A percentile compares a stretch with the other conserved stretches of the same genome.
These are phyloP conservation scores for Termitomyces sp. DNA, from an alignment of 768 basidiomycete genomes.

Conservation along the genomic window DNA sequence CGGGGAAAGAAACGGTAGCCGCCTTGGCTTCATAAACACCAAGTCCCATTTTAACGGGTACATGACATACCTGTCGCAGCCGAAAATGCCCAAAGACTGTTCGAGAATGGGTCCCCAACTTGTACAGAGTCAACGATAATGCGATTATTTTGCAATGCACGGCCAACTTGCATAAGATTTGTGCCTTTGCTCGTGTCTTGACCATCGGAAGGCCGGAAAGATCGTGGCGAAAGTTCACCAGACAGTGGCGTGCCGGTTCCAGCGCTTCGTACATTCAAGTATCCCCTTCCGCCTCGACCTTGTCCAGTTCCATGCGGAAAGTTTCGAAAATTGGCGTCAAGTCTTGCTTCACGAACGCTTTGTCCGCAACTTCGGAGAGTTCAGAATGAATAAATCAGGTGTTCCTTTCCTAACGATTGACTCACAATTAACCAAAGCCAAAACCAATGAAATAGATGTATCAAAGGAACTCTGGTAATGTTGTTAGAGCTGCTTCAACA, in stretches of 20 bases:
- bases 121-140: not conserved
- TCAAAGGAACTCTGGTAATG: not conserved
- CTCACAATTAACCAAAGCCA: not conserved
- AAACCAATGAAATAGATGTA: not conserved
- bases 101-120: not conserved
- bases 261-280: not conserved
- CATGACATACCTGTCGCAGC: not conserved
- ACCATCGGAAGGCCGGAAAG: not conserved
- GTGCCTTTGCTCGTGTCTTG: too few relatives aligned
- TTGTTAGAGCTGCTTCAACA: too few relatives aligned
- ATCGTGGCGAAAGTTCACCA: not conserved
- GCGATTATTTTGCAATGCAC: not conserved
- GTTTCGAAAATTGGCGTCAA: not conserved
- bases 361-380: too few relatives aligned
- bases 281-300: not conserved
- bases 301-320: not conserved
- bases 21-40: too few relatives aligned
- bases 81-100: not conserved
- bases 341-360: too few relatives aligned
- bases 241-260: not conserved
- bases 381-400: too few relatives aligned
- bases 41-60: too few relatives aligned
- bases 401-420: too few relatives aligned
- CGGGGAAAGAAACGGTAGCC: not conserved
- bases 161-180: not conserved